A percentile compares a stretch with the other conserved stretches of the same genome.
Conservation (phyloP, 768 basidiomycete species). For the Suillus clintonianus region DNA sequence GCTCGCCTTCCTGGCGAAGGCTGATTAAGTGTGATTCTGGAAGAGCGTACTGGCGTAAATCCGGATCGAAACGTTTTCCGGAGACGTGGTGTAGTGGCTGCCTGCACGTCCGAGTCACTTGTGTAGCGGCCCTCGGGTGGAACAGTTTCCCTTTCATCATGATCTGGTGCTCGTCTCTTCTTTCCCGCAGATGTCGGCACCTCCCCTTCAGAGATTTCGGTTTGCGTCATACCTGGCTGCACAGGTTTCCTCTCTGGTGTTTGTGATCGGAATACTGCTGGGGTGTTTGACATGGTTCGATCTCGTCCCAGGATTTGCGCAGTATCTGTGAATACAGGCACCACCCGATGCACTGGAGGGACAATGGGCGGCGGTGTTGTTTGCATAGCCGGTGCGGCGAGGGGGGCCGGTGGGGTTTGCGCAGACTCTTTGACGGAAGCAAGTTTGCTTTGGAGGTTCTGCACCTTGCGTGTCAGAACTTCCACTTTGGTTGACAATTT, state of each 20-base stretch:
- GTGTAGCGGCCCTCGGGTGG: constrained; percentile 67
- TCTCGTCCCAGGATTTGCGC: constrained; percentile 11
- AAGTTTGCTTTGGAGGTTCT: constrained; percentile 69
- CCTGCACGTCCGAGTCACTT: constrained; percentile 36
- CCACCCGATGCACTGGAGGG: constrained; percentile 20
- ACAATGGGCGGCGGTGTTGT: constrained; percentile 14
- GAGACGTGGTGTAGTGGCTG: constrained; percentile 57
- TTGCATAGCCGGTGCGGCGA: constrained; percentile 8
- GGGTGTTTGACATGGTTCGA: constrained; percentile 44
- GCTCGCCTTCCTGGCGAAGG: constrained; percentile 52
- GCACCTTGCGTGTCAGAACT: constrained; percentile 69
- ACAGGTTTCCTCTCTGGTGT: constrained; percentile 48
- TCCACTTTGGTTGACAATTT: constrained; percentile 72
- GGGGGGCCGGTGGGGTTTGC: constrained; percentile 30
- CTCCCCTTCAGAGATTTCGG: constrained; percentile 51
- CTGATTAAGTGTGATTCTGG: constrained; percentile 32
- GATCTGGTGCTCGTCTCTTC: constrained; percentile 77
- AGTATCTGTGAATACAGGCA: constrained; percentile 14
- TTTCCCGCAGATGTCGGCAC: constrained; percentile 52
- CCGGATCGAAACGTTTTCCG: constrained; percentile 64
- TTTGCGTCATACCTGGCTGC: constrained; percentile 24
- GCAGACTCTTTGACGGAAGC: constrained; percentile 43
- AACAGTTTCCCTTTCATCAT: constrained; percentile 63
- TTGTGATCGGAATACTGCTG: constrained; percentile 46
- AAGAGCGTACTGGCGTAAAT: constrained; percentile 68